Percentiles rank a stretch among this genome's conserved stretches.
phyloP scores from a whole-genome alignment of 2,329 filamentous ascomycete species.

The Diaporthe sp. region DNA sequence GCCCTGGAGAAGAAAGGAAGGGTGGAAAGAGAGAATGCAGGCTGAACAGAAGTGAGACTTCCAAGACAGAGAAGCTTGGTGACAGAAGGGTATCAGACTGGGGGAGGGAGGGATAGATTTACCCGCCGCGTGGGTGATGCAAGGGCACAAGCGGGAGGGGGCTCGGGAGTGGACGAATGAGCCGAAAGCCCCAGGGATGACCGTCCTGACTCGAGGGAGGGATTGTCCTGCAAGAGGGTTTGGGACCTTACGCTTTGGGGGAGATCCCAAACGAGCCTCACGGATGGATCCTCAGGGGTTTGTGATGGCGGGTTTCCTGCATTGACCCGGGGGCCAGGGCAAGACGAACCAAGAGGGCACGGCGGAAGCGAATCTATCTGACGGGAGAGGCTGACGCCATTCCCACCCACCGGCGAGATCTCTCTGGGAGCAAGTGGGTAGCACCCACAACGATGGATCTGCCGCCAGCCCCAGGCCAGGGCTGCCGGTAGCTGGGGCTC shows the following conservation, averaged over 20 bases:
- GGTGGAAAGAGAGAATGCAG: not conserved
- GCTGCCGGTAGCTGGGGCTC: not conserved
- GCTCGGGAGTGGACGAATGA: slow-evolving; percentile 13
- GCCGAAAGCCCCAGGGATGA: slow-evolving; percentile 26
- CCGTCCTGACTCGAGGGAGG: slow-evolving; percentile 25
- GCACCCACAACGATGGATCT: slow-evolving; percentile 5
- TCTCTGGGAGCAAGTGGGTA: slow-evolving; percentile 7
- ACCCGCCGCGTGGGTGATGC: slow-evolving; percentile 25
- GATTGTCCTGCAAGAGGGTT: slow-evolving; percentile 14
- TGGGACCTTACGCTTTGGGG: slow-evolving; percentile 22
- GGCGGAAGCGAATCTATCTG: slow-evolving; percentile 13
- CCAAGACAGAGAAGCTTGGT: slow-evolving; percentile 29
- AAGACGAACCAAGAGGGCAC: slow-evolving; percentile 22
- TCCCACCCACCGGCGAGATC: slow-evolving; percentile 6
- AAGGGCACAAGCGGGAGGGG: slow-evolving; percentile 4
- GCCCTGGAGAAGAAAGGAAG: slow-evolving; percentile 30
- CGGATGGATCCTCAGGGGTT: slow-evolving; percentile 31
- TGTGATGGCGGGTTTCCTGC: slow-evolving; percentile 24
- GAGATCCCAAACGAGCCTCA: slow-evolving; percentile 32
- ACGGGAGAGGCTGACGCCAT: slow-evolving; percentile 26
- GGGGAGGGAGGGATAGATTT: slow-evolving; percentile 29
- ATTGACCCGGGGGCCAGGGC: slow-evolving; percentile 6
- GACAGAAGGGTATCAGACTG: slow-evolving; percentile 21
- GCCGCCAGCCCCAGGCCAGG: not conserved
- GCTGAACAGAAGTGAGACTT: slow-evolving; percentile 24